Conservation (phyloP, 306 rosid genomes). For the Castanea sativa region DNA sequence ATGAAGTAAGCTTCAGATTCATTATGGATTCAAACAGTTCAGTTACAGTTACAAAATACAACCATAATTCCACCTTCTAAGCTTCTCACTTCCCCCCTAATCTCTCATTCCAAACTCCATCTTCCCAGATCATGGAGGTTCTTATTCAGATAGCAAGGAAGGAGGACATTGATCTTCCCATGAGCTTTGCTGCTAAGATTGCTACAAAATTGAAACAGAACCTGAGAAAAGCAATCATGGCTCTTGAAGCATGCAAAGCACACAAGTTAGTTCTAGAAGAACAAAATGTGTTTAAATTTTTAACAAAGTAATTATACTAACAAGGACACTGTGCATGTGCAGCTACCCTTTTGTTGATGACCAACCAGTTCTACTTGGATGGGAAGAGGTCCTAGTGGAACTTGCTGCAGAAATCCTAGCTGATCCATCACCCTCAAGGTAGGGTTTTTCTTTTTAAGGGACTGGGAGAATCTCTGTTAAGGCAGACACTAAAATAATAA, state of each 20-base stretch:
- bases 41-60: not conserved
- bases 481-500: not conserved
- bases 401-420: conserved; percentile 67
- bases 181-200: conserved; percentile 68
- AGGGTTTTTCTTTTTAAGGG: conserved; percentile 1
- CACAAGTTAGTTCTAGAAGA: conserved; percentile 54
- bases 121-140: conserved; percentile 61
- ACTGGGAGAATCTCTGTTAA: not conserved
- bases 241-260: conserved; percentile 89
- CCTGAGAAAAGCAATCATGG: conserved; percentile 83
- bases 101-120: conserved; percentile 12
- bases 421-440: conserved; percentile 73
- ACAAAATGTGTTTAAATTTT: not conserved
- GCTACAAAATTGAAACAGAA: conserved; percentile 74
- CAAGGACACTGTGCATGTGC: conserved; percentile 17
- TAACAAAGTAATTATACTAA: conserved; percentile 17
- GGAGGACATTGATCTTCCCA: conserved; percentile 67
- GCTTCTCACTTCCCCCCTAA: not conserved
- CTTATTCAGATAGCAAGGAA: conserved; percentile 65
- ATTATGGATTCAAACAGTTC: not conserved
- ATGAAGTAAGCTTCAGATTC: conserved; percentile 51
- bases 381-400: conserved; percentile 74
- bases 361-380: conserved; percentile 78
- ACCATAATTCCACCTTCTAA: not conserved
- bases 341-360: conserved; percentile 88